Conservation (phyloP, 163 green algal genomes). For the Trebouxiophyceae sp. region DNA sequence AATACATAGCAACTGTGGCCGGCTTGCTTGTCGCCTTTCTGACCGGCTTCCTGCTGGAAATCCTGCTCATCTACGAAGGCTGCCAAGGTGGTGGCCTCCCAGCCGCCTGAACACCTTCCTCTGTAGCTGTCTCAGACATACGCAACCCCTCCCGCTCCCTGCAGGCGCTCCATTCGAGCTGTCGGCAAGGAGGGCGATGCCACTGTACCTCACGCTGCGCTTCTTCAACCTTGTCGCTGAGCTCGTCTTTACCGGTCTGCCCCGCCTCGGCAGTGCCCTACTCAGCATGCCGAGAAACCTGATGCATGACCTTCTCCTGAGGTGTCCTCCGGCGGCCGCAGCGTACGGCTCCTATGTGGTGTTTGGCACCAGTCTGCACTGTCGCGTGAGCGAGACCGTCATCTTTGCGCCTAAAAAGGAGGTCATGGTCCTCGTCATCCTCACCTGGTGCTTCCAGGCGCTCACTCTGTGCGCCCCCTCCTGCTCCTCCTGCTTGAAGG, state of each 20-base stretch:
- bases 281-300: background rate
- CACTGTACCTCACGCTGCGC: slow-evolving; percentile 4
- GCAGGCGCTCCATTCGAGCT: slow-evolving; percentile 7
- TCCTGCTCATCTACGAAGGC: slow-evolving; percentile 13
- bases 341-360: slow-evolving; percentile 21
- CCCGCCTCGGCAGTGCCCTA: background rate
- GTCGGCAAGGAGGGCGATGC: slow-evolving; percentile 11
- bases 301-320: background rate
- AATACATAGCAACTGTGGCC: slow-evolving; percentile 17
- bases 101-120: too few species aligned
- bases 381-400: slow-evolving; percentile 1
- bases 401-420: slow-evolving; percentile 18
- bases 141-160: too few species aligned
- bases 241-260: slow-evolving; percentile 6
- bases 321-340: background rate
- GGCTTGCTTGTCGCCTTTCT: slow-evolving; percentile 13
- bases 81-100: too few species aligned
- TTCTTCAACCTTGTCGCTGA: slow-evolving; percentile 8
- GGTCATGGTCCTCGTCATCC: slow-evolving; percentile 15
- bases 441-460: slow-evolving; percentile 21
- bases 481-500: too few species aligned
- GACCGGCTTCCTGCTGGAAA: slow-evolving; percentile 13
- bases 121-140: too few species aligned
- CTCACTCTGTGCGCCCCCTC: slow-evolving; percentile 10
- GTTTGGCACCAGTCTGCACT: slow-evolving; percentile 6